Evolutionary conservation across 2,329 filamentous ascomycete genomes (phyloP).

Genomic region (Fusarium pilosicola): DNA sequence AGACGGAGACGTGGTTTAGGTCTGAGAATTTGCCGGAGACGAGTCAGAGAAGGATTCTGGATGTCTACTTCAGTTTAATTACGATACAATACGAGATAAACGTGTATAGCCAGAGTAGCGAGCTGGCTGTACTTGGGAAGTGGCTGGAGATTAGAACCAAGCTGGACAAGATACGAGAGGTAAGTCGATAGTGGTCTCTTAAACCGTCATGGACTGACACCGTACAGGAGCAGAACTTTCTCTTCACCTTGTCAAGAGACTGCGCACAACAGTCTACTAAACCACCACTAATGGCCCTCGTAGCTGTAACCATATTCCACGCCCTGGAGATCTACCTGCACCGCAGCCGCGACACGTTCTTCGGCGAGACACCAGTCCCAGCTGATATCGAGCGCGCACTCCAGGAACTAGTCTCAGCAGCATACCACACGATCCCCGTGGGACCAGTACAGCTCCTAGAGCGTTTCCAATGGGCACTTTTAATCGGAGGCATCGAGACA

Average conservation of each 20-base stretch:
- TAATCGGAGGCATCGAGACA: conserved; percentile 34
- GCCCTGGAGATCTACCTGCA: neutral
- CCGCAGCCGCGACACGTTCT: neutral
- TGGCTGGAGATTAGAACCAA: neutral
- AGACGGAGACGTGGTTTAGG: neutral
- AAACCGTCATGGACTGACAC: accelerated
- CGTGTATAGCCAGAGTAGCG: neutral
- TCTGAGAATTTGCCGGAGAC: neutral
- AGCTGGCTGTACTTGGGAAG: neutral
- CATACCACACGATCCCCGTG: neutral
- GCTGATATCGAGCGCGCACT: neutral
- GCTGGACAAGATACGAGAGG: conserved; percentile 3
- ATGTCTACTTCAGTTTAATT: conserved; percentile 5
- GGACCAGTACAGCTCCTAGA: conserved; percentile 11
- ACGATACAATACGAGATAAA: conserved; percentile 14
- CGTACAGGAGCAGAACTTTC: neutral
- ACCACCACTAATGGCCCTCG: conserved; percentile 1
- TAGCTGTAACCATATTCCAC: neutral
- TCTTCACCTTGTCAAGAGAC: neutral
- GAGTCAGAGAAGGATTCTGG: neutral
- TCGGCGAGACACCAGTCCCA: neutral
- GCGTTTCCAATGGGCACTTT: conserved; percentile 10
- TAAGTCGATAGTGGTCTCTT: accelerated
- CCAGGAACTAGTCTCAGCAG: neutral
- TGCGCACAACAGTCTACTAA: neutral